A percentile compares a stretch with the other conserved stretches of the same genome.
Evolutionary conservation across 1,284 basidiomycete species (phyloP).

Genomic region (Violaceomyces palustris): DNA sequence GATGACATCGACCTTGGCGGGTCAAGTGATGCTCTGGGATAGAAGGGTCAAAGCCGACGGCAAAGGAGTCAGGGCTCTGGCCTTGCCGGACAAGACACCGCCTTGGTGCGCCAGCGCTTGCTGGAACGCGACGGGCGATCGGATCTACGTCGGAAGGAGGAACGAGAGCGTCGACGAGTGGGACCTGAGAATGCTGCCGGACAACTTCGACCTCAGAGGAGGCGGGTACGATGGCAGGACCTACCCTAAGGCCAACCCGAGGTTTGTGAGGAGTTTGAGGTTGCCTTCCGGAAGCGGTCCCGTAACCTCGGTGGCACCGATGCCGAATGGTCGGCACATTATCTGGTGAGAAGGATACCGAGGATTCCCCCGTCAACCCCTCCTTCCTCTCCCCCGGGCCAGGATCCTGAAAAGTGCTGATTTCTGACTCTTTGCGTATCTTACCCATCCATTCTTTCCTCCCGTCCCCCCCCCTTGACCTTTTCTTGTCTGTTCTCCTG

Average conservation of each 20-base stretch:
- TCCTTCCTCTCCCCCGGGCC: no score
- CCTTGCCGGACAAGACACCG: conserved; percentile 81
- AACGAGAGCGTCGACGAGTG: conserved; percentile 90
- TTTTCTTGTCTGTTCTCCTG: no score
- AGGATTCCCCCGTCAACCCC: no score
- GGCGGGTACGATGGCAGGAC: not conserved
- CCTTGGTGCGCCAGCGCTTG: conserved; percentile 74
- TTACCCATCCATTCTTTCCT: no score
- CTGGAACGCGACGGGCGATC: conserved; percentile 81
- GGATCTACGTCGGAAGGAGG: conserved; percentile 84
- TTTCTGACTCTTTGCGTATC: no score
- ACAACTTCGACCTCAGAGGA: not conserved
- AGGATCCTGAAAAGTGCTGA: no score
- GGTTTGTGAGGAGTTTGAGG: conserved; percentile 70
- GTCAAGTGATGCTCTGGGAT: conserved; percentile 88
- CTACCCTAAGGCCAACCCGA: conserved; percentile 59
- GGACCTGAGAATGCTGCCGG: conserved; percentile 62
- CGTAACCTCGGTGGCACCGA: conserved; percentile 80
- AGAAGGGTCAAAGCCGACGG: conserved; percentile 60
- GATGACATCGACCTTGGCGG: conserved; percentile 84
- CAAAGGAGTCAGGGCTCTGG: conserved; percentile 71
- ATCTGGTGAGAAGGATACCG: conserved; percentile 64
- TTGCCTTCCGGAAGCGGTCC: conserved; percentile 86
- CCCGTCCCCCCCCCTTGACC: no score
- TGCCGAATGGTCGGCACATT: conserved; percentile 84